Conservation (phyloP, 495 filamentous ascomycete genomes). For the Aspergillus baeticus region DNA sequence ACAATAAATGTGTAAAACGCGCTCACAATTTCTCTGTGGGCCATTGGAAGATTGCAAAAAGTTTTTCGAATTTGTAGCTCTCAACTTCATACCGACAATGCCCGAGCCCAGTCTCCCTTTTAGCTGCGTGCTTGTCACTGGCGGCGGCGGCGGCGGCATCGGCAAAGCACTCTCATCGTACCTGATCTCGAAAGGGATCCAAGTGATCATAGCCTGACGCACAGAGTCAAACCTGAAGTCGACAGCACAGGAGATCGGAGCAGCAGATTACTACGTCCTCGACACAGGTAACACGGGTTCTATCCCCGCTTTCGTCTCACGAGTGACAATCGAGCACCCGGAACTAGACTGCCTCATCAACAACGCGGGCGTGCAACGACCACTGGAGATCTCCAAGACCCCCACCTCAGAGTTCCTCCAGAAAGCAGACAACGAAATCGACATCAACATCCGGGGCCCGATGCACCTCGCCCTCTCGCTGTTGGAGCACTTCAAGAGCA, state of each 20-base stretch:
- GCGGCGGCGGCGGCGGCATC: slow-evolving; percentile 48
- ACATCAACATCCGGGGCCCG: slow-evolving; percentile 49
- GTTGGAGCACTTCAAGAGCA: slow-evolving; percentile 39
- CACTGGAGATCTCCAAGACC: slow-evolving; percentile 18
- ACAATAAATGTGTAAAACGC: too few species aligned
- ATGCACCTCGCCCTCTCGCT: slow-evolving; percentile 45
- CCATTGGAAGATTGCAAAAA: too few species aligned
- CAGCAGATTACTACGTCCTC: slow-evolving; percentile 39
- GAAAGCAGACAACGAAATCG: slow-evolving; percentile 47
- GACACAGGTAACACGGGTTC: slow-evolving; percentile 36
- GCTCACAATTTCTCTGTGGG: too few species aligned
- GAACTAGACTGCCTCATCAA: slow-evolving; percentile 50
- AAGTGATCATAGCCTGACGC: slow-evolving; percentile 45
- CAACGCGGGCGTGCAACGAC: slow-evolving; percentile 30
- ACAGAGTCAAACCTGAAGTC: slow-evolving; percentile 42
- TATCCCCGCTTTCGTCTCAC: slow-evolving; percentile 38
- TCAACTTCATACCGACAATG: too few species aligned
- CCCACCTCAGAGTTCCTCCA: slow-evolving; percentile 18
- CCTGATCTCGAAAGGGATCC: slow-evolving; percentile 40
- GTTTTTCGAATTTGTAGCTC: too few species aligned
- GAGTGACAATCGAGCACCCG: slow-evolving; percentile 36
- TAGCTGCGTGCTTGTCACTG: slow-evolving; percentile 42
- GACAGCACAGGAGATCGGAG: slow-evolving; percentile 35
- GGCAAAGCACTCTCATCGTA: slow-evolving; percentile 42
- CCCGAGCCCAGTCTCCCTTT: slow-evolving; percentile 16